Conservation (phyloP, 106 monocot genomes). For the Platanthera guangdongensis region DNA sequence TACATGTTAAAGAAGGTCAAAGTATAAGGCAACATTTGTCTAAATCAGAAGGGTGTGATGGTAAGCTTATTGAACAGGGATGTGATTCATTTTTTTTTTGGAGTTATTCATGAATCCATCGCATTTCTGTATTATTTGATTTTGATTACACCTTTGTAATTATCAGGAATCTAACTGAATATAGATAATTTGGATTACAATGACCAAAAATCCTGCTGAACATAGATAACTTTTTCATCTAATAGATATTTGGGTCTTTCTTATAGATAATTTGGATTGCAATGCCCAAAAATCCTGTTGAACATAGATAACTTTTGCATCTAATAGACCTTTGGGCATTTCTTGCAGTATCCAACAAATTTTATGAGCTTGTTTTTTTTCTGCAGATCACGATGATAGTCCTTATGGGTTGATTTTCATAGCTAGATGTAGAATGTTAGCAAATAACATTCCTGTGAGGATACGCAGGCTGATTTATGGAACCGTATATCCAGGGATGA, state of each 20-base stretch:
- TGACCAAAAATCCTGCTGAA: neutral
- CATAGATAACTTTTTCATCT: too few species aligned
- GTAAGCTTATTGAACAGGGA: constrained; percentile 14
- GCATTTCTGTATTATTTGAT: neutral
- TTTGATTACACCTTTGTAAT: neutral
- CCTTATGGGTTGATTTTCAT: too few species aligned
- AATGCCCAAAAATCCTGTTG: too few species aligned
- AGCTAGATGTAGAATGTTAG: too few species aligned
- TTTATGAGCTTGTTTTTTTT: neutral
- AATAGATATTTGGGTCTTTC: too few species aligned
- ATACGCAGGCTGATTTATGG: constrained; percentile 69
- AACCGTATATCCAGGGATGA: constrained; percentile 72
- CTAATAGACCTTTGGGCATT: neutral
- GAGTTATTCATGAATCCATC: neutral
- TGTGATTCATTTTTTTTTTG: neutral
- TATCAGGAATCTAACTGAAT: neutral
- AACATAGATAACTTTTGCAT: neutral
- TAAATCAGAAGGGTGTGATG: constrained; percentile 27
- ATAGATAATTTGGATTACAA: neutral
- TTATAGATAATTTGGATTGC: too few species aligned
- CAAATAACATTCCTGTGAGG: too few species aligned
- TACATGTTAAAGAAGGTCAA: constrained; percentile 36
- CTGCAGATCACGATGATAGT: neutral
- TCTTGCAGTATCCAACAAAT: neutral
- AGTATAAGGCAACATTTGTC: constrained; percentile 54